These are phyloP conservation scores for Pichia gijzeniarum DNA, from an alignment of 805 yeast species.

Conservation along the genomic window DNA sequence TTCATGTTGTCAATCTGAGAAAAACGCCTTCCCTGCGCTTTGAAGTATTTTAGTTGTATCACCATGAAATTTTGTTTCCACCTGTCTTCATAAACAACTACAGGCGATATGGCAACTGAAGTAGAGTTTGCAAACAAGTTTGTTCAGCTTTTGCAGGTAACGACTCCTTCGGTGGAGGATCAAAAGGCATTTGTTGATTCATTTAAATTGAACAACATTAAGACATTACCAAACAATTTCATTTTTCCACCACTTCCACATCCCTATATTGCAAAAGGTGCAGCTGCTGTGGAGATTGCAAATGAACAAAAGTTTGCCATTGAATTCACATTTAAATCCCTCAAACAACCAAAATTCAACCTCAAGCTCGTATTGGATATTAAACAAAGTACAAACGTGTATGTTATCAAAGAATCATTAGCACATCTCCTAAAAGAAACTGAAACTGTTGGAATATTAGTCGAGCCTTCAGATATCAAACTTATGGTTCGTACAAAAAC, in stretches of 20 bases:
- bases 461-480: constrained; percentile 34
- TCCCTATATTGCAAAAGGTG: constrained; percentile 1
- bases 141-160: constrained; percentile 16
- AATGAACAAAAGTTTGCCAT: neutral
- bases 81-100: neutral
- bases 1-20: no score
- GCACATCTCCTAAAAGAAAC: constrained; percentile 23
- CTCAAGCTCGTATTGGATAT: constrained; percentile 11
- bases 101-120: constrained; percentile 26
- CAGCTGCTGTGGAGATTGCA: neutral
- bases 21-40: no score
- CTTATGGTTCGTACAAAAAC: constrained; percentile 47
- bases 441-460: constrained; percentile 21
- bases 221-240: constrained; percentile 2
- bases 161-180: neutral
- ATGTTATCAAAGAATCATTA: constrained; percentile 34
- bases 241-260: constrained; percentile 6
- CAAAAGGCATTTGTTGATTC: constrained; percentile 2
- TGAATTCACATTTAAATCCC: constrained; percentile 44
- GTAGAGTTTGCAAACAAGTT: constrained; percentile 40
- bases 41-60: no score
- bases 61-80: no score
- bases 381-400: constrained; percentile 24
- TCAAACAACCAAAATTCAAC: constrained; percentile 66
- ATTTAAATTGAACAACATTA: constrained; percentile 1